Base-by-base conservation (phyloP, 192 early-diverging fungal genomes). In the Funneliformis mosseae region DNA sequence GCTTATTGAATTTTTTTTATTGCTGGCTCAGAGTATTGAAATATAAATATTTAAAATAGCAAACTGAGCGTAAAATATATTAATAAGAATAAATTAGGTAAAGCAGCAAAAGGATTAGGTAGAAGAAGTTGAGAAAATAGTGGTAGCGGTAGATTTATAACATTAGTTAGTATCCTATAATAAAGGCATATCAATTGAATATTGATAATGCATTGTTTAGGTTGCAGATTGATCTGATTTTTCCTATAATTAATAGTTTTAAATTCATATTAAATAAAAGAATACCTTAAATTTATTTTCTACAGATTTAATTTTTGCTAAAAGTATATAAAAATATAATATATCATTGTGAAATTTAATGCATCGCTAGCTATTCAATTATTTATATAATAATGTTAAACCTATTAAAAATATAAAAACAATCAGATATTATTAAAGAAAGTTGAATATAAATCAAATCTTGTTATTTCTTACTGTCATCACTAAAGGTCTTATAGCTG, bases 101-200 rank as follows among this genome's bases (percentile, higher is more conserved):
- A 10, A 23, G 27, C 16, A 11, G 48, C 48, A 50, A 50, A 12
- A 16, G 18, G 70, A 39, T 72, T 72, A n/a, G n/a, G 70, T 72
- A n/a, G 41, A 72, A 39, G 41, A 42, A 38, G 41, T 72, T 23
- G 21, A 38, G 70, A 39, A 72, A n/a, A 12, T 23, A 3, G 16
- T 50, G 48, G 62, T 9, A 3, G 62, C 11, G n/a, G 27, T 10
- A 23, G 62, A 64, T 27, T 64, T 23, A 8, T 10, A 41, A 74
- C 41, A 59, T 21, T 74, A 27, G 73, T 3, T 74, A 8, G 23
- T 42, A 74, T 16, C 46, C 73, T 48, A 42, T 74, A 5, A 28
- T 74, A 74, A 74, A 74, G 73, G 11, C 73, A 74, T 74, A 8
- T 48, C 21, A 74, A 28, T 55, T 33, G 73, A 74, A 74, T 74